A percentile compares a stretch with the other conserved stretches of the same genome.
Evolutionary conservation across 2,329 filamentous ascomycete genomes (phyloP).

Genomic region (Dactylellina drechsleri): DNA sequence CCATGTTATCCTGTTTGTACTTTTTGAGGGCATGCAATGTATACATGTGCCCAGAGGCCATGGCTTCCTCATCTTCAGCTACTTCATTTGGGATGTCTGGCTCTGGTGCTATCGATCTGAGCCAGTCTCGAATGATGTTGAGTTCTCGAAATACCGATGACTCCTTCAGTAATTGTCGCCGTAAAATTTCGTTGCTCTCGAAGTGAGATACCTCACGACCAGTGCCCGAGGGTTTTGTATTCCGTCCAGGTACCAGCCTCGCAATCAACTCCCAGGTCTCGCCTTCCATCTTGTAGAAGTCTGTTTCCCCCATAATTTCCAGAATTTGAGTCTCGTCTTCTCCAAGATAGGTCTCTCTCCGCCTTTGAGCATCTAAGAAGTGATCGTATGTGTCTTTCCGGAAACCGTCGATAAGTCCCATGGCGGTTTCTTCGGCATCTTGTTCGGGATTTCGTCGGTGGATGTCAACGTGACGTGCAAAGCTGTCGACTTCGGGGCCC

Average conservation of each 20-base stretch:
- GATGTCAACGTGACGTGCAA: constrained; percentile 55
- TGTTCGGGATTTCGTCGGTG: constrained; percentile 57
- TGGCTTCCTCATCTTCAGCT: constrained; percentile 81
- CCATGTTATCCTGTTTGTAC: constrained; percentile 74
- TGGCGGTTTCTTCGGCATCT: constrained; percentile 55
- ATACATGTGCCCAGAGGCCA: constrained; percentile 90
- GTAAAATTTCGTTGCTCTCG: constrained; percentile 64
- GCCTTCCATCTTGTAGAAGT: constrained; percentile 80
- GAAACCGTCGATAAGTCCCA: constrained; percentile 57
- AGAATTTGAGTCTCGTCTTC: constrained; percentile 39
- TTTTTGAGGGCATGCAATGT: constrained; percentile 90
- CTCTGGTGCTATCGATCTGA: constrained; percentile 78
- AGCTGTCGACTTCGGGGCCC: constrained; percentile 56
- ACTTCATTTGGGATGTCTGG: constrained; percentile 77
- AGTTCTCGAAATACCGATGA: constrained; percentile 81
- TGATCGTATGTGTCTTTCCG: constrained; percentile 54
- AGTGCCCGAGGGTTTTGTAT: constrained; percentile 59
- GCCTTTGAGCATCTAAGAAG: constrained; percentile 26
- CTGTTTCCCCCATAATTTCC: constrained; percentile 64
- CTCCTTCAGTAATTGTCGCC: constrained; percentile 77
- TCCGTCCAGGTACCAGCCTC: constrained; percentile 73
- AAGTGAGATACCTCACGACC: constrained; percentile 57
- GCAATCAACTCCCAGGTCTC: constrained; percentile 90
- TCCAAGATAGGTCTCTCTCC: constrained; percentile 25
- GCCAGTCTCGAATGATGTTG: constrained; percentile 82